Conservation (phyloP, 129 eudicot species). For the Ambrosia trifida region DNA sequence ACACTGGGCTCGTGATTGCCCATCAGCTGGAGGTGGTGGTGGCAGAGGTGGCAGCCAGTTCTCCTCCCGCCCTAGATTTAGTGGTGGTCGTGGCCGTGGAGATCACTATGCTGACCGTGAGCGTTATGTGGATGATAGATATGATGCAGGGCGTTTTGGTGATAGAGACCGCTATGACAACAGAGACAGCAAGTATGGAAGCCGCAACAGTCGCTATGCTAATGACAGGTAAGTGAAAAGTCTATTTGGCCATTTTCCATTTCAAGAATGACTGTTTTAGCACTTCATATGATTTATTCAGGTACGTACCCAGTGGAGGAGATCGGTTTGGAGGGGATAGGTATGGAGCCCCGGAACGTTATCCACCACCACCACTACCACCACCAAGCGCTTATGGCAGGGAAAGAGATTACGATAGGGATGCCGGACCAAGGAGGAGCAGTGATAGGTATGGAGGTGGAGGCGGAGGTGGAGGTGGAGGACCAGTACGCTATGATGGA, state of each 20-base stretch:
- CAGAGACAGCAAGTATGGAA: slow-evolving; percentile 72
- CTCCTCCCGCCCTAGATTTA: slow-evolving; percentile 62
- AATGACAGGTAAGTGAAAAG: slow-evolving; percentile 53
- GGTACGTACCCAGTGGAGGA: slow-evolving; percentile 67
- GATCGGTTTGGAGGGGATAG: slow-evolving; percentile 72
- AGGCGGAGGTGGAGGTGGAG: slow-evolving; percentile 72
- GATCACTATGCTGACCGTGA: slow-evolving; percentile 78
- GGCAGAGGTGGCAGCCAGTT: slow-evolving; percentile 45
- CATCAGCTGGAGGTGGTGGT: slow-evolving; percentile 68
- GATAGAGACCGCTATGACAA: slow-evolving; percentile 78
- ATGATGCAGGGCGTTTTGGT: slow-evolving; percentile 70
- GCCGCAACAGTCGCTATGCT: slow-evolving; percentile 56
- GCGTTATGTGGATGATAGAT: slow-evolving; percentile 73
- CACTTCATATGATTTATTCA: slow-evolving; percentile 20
- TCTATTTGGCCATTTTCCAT: background rate
- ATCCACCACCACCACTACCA: slow-evolving; percentile 34
- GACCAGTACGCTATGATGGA: slow-evolving; percentile 77
- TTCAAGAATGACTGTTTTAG: slow-evolving; percentile 10
- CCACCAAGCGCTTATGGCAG: slow-evolving; percentile 62
- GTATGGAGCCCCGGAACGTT: slow-evolving; percentile 68
- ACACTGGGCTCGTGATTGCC: slow-evolving; percentile 98
- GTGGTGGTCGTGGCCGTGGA: slow-evolving; percentile 65
- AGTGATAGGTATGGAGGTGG: slow-evolving; percentile 73
- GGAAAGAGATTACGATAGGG: slow-evolving; percentile 83
- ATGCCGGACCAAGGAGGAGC: slow-evolving; percentile 61